These are phyloP conservation scores for Debaryomyces robertsiae DNA, from an alignment of 1,139 yeast genomes.

Conservation along the genomic window DNA sequence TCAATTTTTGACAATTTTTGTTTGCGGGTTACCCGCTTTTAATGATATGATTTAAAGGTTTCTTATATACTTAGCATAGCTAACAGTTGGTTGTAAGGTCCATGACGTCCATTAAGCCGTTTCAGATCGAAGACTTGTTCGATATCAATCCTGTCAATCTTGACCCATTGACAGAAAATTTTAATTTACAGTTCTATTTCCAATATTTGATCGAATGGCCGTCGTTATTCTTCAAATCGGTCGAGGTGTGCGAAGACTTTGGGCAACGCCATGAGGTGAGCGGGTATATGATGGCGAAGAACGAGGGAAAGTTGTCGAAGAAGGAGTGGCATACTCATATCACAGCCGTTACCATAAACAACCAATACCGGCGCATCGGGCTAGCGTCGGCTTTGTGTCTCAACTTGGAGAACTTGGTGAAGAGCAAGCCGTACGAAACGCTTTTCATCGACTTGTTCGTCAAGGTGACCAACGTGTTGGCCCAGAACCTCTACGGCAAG, in stretches of 20 bases:
- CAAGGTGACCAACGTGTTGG: constrained; percentile 78
- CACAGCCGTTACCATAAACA: constrained; percentile 91
- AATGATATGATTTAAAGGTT: too few species aligned
- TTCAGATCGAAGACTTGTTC: constrained; percentile 82
- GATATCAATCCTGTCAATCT: constrained; percentile 73
- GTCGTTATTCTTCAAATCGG: constrained; percentile 77
- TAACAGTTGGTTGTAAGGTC: background rate
- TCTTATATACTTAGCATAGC: background rate
- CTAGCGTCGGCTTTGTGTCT: constrained; percentile 78
- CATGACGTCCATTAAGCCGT: constrained; percentile 84
- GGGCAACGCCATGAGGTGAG: constrained; percentile 41
- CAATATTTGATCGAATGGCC: constrained; percentile 90
- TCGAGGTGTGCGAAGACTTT: constrained; percentile 33
- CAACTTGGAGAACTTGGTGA: constrained; percentile 70
- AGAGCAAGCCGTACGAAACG: constrained; percentile 66
- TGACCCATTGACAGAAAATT: constrained; percentile 90
- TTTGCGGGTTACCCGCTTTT: constrained; percentile 3
- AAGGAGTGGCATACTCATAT: constrained; percentile 96
- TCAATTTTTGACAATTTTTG: background rate
- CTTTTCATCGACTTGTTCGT: constrained; percentile 90
- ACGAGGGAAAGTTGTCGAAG: constrained; percentile 70
- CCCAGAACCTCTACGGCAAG: constrained; percentile 79
- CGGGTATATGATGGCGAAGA: constrained; percentile 94
- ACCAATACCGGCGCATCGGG: constrained; percentile 81
- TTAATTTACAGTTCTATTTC: constrained; percentile 78